A percentile compares a stretch with the other conserved stretches of the same genome.
Evolutionary conservation across 1,139 yeast species (phyloP).

Genomic region (Saccharomyces uvarum): DNA sequence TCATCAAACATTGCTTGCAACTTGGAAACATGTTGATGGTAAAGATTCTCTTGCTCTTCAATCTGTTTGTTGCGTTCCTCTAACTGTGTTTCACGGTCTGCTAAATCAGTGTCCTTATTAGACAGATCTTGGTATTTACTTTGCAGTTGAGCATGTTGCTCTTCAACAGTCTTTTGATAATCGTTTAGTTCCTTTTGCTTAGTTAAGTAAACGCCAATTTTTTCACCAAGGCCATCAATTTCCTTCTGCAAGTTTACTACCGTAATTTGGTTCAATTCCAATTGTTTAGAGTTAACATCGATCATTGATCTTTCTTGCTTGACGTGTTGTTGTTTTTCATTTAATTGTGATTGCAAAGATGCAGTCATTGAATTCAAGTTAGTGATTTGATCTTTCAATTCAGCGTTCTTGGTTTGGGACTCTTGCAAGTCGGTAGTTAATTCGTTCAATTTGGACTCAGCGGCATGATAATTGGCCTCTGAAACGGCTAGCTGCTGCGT

Average conservation of each 20-base stretch:
- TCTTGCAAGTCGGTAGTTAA: constrained; percentile 54
- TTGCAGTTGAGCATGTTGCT: constrained; percentile 38
- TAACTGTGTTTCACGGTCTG: constrained; percentile 31
- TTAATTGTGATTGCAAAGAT: constrained; percentile 51
- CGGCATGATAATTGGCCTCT: constrained; percentile 73
- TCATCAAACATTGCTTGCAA: constrained; percentile 32
- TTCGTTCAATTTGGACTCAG: constrained; percentile 59
- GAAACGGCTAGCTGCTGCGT: constrained; percentile 70
- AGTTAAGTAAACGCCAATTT: constrained; percentile 20
- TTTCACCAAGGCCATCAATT: constrained; percentile 38
- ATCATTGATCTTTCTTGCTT: constrained; percentile 56
- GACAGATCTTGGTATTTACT: constrained; percentile 28
- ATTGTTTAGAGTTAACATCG: constrained; percentile 62
- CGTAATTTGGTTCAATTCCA: constrained; percentile 48
- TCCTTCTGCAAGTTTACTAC: constrained; percentile 41
- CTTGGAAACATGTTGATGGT: constrained; percentile 34
- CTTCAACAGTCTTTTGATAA: constrained; percentile 31
- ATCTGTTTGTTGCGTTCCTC: constrained; percentile 28
- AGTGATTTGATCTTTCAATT: constrained; percentile 61
- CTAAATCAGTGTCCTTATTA: constrained; percentile 20
- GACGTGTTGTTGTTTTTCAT: constrained; percentile 44
- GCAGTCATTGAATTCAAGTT: constrained; percentile 58
- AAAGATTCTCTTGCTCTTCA: constrained; percentile 33
- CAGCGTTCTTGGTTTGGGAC: constrained; percentile 57
- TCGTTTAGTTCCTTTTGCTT: constrained; percentile 36